Evolutionary conservation across 305 asterid genomes (phyloP), one percentile per base, ranked within the genome.

Genomic region (Fraxinus xanthoxyloides): DNA sequence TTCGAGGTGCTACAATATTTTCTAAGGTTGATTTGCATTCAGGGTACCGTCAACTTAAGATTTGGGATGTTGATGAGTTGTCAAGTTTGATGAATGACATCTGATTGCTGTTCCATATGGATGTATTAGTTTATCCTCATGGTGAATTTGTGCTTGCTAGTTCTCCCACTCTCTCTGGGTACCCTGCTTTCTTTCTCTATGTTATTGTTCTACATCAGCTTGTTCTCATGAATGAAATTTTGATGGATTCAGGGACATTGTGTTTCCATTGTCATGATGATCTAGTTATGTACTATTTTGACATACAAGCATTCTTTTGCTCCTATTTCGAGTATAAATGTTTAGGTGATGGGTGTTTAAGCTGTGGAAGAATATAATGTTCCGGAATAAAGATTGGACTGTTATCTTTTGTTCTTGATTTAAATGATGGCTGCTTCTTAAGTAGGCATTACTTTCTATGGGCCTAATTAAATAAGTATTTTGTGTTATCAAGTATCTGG

Each of bases 21-120:
- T n/a, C n/a, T n/a, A n/a, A n/a, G n/a, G n/a, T n/a, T n/a, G n/a
- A n/a, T n/a, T n/a, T n/a, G n/a, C n/a, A n/a, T n/a, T n/a, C n/a
- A n/a, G n/a, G n/a, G n/a, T n/a, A n/a, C n/a, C n/a, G n/a, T n/a
- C n/a, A n/a, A n/a, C n/a, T n/a, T n/a, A n/a, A n/a, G n/a, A n/a
- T n/a, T n/a, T n/a, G n/a, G n/a, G n/a, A n/a, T n/a, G n/a, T n/a
- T n/a, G n/a, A n/a, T n/a, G n/a, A n/a, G n/a, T 48, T 13, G 36
- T 28, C 79, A 19, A 56, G 56, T 38, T 59, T 48, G 35, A 23
- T 35, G 2, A 65, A 28, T 61, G 75, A 0, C 67, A 26, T 81
- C 79, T 38, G 76, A 65, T 72, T 30, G 76, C 40, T 79, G 35
- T 77, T 51, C 46, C 28, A 5, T 34, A 51, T 75, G 69, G 78